Evolutionary conservation across 345 rosid species (phyloP).

Genomic region (Clausena lansium): DNA sequence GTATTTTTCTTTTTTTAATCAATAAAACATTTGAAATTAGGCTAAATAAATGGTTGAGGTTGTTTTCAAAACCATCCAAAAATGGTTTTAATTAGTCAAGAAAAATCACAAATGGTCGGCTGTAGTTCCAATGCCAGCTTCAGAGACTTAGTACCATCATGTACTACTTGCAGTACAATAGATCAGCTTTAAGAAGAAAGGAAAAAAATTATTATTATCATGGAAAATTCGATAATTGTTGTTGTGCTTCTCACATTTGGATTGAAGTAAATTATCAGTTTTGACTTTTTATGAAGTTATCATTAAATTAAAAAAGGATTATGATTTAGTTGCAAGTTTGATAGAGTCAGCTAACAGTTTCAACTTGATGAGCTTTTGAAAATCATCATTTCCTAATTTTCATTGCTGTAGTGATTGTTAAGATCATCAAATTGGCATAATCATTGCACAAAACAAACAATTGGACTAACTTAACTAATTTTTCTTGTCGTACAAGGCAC

Average conservation of each 20-base stretch:
- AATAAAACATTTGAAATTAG: neutral
- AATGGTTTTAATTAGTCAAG: neutral
- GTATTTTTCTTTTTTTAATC: neutral
- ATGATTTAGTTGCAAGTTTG: neutral
- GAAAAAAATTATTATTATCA: neutral
- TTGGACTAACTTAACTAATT: too few relatives aligned
- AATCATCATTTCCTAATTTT: too few relatives aligned
- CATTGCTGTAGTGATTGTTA: too few relatives aligned
- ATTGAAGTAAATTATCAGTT: neutral
- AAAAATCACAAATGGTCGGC: neutral
- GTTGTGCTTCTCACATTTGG: neutral
- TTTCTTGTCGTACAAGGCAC: too few relatives aligned
- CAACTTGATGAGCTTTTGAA: too few relatives aligned
- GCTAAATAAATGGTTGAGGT: neutral
- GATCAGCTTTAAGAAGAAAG: neutral
- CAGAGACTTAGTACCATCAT: neutral
- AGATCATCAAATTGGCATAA: too few relatives aligned
- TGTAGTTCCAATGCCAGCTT: neutral
- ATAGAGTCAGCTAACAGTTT: too few relatives aligned
- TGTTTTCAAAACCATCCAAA: neutral
- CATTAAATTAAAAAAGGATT: neutral
- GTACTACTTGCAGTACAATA: slow-evolving; percentile 5
- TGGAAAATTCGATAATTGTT: neutral
- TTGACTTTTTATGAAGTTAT: neutral
- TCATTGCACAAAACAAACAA: too few relatives aligned